phyloP scores from a whole-genome alignment of 495 filamentous ascomycete species.

The Acidomyces sp. region DNA sequence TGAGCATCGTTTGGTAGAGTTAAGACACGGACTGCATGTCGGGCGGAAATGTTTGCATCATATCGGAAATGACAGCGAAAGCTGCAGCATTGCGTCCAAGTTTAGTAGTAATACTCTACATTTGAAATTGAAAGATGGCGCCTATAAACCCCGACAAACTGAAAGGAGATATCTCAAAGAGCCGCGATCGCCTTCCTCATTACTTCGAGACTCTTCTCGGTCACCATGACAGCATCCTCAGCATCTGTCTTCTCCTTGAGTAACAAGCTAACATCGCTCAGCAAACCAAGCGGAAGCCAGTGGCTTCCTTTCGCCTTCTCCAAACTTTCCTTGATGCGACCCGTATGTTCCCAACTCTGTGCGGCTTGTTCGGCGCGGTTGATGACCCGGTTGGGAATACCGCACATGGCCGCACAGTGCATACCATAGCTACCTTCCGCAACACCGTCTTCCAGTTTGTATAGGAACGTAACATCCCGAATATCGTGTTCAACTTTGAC shows the following conservation, averaged over 20 bases:
- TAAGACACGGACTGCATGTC: no score
- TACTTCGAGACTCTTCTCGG: conserved; percentile 46
- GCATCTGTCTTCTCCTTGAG: conserved; percentile 37
- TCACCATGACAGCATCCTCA: conserved; percentile 30
- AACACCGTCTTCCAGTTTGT: conserved; percentile 87
- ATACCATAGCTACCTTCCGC: conserved; percentile 97
- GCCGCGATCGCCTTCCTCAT: conserved; percentile 64
- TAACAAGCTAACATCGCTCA: conserved; percentile 83
- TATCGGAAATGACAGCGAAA: no score
- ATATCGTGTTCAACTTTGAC: conserved; percentile 84
- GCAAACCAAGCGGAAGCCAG: conserved; percentile 72
- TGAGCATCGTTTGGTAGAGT: no score
- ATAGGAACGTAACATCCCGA: conserved; percentile 79
- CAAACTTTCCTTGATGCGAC: conserved; percentile 71
- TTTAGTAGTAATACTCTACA: no score
- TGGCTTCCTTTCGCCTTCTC: conserved; percentile 62
- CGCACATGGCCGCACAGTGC: conserved; percentile 98
- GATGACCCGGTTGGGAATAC: conserved; percentile 72
- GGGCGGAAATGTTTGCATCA: no score
- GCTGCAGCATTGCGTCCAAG: no score
- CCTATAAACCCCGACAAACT: no score
- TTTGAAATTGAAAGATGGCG: no score
- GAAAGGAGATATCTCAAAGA: no score
- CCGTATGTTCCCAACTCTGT: conserved; percentile 89
- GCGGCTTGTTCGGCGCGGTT: conserved; percentile 82